Percentiles rank a stretch among this genome's conserved stretches.
phyloP scores from a whole-genome alignment of 108 stramenopile genomes.

The Nitzschia palea region DNA sequence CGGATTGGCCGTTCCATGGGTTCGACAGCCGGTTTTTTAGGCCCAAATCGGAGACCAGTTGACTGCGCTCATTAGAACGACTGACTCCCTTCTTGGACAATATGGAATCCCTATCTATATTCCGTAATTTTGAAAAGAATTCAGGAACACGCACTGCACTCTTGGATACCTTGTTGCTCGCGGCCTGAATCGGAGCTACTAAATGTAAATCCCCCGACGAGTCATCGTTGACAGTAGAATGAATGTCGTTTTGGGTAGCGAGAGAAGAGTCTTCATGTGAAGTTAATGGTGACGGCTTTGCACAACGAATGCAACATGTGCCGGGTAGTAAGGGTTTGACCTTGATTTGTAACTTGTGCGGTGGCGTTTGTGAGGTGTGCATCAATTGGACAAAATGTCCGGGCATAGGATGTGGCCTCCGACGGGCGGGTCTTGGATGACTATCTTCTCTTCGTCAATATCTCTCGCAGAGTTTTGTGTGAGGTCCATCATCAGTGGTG shows the following conservation, averaged over 20 bases:
- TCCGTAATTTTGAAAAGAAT: not conserved
- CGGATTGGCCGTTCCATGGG: not conserved
- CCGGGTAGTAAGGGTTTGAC: not conserved
- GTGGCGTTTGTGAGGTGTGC: slow-evolving; percentile 6
- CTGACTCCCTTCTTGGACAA: not conserved
- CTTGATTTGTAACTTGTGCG: not conserved
- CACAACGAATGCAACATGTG: slow-evolving; percentile 1
- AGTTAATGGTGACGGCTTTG: not conserved
- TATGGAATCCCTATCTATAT: not conserved
- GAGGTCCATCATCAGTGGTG: no score
- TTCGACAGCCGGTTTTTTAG: slow-evolving; percentile 2
- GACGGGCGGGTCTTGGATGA: not conserved
- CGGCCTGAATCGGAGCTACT: not conserved
- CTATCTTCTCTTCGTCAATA: no score
- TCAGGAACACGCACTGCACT: not conserved
- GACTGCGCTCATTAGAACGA: no score
- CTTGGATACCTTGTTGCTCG: not conserved
- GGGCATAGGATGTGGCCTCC: not conserved
- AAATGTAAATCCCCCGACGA: not conserved
- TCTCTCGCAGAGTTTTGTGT: no score
- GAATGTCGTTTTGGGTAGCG: no score
- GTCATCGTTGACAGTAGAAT: no score
- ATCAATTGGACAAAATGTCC: not conserved
- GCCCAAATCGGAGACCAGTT: slow-evolving; percentile 16
- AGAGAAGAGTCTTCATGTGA: no score